Evolutionary conservation across 169 alveolate species (phyloP).

Genomic region (Eimeria tenella): DNA sequence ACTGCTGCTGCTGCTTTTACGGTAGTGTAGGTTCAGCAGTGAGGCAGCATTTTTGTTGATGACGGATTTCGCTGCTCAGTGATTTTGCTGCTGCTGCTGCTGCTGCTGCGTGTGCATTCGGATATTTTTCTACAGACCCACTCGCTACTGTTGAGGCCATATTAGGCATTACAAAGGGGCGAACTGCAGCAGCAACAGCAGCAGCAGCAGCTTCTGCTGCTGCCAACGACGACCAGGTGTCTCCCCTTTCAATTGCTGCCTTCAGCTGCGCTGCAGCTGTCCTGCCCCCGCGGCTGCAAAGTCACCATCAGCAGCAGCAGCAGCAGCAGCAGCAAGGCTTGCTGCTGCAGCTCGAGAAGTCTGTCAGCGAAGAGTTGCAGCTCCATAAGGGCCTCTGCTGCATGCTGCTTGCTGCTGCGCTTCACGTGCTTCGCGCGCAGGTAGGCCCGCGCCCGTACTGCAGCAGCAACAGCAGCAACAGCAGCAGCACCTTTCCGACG

Average conservation of each 20-base stretch:
- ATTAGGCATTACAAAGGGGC: background rate
- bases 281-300: slow-evolving; percentile 5
- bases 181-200: background rate
- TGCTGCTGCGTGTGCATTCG: background rate
- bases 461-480: background rate
- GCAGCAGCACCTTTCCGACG: background rate
- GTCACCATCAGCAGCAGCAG: background rate
- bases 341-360: background rate
- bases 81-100: background rate
- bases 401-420: background rate
- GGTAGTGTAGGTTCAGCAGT: too few species aligned
- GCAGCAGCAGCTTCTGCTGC: slow-evolving; percentile 21
- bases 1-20: background rate
- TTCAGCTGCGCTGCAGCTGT: slow-evolving; percentile 19
- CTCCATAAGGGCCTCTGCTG: slow-evolving; percentile 10
- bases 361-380: background rate
- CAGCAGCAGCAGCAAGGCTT: background rate
- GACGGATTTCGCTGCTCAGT: too few species aligned
- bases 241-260: background rate
- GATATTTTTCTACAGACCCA: background rate
- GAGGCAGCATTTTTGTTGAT: background rate
- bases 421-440: background rate
- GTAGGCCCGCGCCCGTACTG: background rate
- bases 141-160: slow-evolving; percentile 5
- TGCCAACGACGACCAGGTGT: background rate